phyloP scores from a whole-genome alignment of 176 grass and related monocot species.

The Oryza brachyantha region DNA sequence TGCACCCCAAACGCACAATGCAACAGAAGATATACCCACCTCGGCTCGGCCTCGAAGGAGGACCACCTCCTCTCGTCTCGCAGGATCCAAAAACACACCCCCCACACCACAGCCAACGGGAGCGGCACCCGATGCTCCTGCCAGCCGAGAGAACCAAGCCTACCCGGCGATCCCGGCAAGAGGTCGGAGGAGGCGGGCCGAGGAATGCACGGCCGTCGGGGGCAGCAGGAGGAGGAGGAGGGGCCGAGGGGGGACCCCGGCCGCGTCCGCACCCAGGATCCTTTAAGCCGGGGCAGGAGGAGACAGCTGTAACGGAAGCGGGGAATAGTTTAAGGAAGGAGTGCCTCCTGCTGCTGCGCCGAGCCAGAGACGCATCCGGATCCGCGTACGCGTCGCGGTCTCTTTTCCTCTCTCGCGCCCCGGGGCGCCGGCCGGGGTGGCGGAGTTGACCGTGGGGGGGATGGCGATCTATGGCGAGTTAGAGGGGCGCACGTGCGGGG shows the following conservation, averaged over 20 bases:
- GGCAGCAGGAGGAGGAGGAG: too few species aligned
- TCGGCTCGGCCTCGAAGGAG: not conserved
- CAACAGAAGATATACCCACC: constrained; percentile 15
- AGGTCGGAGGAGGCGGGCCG: not conserved
- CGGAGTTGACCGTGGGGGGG: constrained; percentile 26
- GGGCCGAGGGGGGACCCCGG: not conserved
- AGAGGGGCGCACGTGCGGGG: constrained; percentile 38
- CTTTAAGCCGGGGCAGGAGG: constrained; percentile 30
- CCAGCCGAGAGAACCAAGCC: not conserved
- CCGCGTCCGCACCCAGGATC: not conserved
- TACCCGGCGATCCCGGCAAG: constrained; percentile 15
- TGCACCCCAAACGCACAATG: not conserved
- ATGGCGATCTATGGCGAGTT: not conserved
- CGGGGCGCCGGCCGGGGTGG: constrained; percentile 4
- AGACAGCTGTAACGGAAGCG: constrained; percentile 29
- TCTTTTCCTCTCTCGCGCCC: too few species aligned
- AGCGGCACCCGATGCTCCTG: not conserved
- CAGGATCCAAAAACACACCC: constrained; percentile 27
- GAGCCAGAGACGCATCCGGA: too few species aligned
- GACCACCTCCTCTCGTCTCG: not conserved
- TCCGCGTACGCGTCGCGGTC: constrained; percentile 9
- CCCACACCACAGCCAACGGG: not conserved
- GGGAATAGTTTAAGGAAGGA: constrained; percentile 17
- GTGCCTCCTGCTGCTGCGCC: not conserved
- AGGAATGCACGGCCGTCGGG: constrained; percentile 19